Conservation (phyloP, 495 filamentous ascomycete species). For the Penicillium pulvis region DNA sequence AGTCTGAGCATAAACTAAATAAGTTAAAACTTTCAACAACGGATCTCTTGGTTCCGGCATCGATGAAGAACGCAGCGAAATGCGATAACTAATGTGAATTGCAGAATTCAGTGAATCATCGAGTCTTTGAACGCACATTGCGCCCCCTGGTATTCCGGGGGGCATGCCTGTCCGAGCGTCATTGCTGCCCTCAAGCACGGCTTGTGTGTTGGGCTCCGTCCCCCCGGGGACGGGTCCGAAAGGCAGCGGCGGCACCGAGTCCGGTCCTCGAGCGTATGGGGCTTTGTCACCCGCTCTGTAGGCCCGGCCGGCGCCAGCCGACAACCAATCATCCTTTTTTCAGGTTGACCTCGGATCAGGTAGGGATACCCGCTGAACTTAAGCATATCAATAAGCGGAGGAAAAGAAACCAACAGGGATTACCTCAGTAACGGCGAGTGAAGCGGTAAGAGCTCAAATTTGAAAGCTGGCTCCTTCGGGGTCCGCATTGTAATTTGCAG, state of each 20-base stretch:
- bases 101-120: conserved; percentile 73
- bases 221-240: conserved; percentile 39
- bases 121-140: conserved; percentile 75
- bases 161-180: conserved; percentile 70
- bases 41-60: conserved; percentile 73
- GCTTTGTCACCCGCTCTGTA: conserved; percentile 32
- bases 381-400: conserved; percentile 67
- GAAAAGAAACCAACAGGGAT: conserved; percentile 75
- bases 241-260: conserved; percentile 46
- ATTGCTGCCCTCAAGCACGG: conserved; percentile 53
- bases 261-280: conserved; percentile 47
- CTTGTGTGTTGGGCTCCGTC: conserved; percentile 50
- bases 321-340: conserved; percentile 22
- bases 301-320: conserved; percentile 18
- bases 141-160: conserved; percentile 62
- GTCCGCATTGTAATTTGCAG: conserved; percentile 69
- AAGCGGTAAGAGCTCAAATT: conserved; percentile 74
- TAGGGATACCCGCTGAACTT: conserved; percentile 66
- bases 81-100: conserved; percentile 76
- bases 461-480: conserved; percentile 60
- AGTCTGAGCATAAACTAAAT: conserved; percentile 37
- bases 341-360: conserved; percentile 66
- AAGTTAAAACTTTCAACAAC: conserved; percentile 67
- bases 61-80: conserved; percentile 74
- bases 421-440: conserved; percentile 70